Evolutionary conservation across 2,329 filamentous ascomycete genomes (phyloP).

Genomic region (Pseudocercospora fijiensis): DNA sequence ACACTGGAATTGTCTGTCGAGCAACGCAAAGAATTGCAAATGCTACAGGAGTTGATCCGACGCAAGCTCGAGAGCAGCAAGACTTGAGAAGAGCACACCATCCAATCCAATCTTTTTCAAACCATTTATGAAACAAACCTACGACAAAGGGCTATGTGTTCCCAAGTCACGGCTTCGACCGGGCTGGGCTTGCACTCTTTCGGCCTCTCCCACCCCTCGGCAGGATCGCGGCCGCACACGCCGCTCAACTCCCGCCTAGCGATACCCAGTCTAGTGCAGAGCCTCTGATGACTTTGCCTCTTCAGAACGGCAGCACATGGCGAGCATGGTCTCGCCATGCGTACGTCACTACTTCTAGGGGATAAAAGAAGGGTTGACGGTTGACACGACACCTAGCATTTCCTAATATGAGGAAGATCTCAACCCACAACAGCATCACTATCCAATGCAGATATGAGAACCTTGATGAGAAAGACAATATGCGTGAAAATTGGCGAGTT

Average conservation of each 20-base stretch:
- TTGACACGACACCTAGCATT: background rate
- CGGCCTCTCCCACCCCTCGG: background rate
- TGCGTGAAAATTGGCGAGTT: background rate
- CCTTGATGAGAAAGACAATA: background rate
- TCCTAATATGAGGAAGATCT: background rate
- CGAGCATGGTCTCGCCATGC: background rate
- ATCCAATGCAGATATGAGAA: background rate
- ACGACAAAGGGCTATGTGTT: background rate
- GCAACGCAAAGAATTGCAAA: conserved; percentile 37
- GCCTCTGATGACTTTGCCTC: background rate
- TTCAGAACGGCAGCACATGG: background rate
- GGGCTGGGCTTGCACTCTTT: conserved; percentile 3
- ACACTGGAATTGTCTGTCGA: conserved; percentile 36
- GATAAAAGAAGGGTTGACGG: background rate
- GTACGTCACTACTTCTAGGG: background rate
- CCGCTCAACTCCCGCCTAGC: background rate
- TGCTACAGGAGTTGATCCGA: conserved; percentile 40
- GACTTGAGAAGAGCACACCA: conserved; percentile 25
- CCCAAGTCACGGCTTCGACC: conserved; percentile 1
- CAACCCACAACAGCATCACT: background rate
- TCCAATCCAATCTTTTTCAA: background rate
- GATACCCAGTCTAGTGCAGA: background rate
- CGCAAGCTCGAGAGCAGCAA: conserved; percentile 35
- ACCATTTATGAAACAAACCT: background rate
- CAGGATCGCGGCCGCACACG: conserved; percentile 2